phyloP scores from a whole-genome alignment of 805 yeast genomes.

The Yarrowia deformans region DNA sequence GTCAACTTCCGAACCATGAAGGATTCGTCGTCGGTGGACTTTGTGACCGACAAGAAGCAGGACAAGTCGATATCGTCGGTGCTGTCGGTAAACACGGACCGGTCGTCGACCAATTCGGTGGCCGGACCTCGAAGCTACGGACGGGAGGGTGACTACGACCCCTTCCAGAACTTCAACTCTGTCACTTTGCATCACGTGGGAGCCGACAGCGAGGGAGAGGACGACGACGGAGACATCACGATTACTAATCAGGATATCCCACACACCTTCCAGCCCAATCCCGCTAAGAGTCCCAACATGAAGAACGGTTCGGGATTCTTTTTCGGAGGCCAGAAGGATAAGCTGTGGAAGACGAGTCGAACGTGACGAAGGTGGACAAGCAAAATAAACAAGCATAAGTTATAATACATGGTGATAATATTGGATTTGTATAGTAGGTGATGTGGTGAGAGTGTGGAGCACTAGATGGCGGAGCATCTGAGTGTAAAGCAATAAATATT shows the following conservation, averaged over 20 bases:
- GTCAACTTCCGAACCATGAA: conserved; percentile 45
- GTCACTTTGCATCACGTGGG: conserved; percentile 83
- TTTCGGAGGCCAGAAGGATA: conserved; percentile 28
- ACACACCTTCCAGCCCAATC: conserved; percentile 36
- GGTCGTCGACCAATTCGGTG: conserved; percentile 36
- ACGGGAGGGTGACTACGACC: conserved; percentile 57
- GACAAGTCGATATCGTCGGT: conserved; percentile 32
- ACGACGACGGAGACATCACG: conserved; percentile 50
- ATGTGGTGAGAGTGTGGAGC: not conserved
- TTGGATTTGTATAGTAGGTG: not conserved
- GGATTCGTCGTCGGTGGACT: conserved; percentile 49
- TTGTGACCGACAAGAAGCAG: conserved; percentile 44
- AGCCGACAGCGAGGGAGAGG: conserved; percentile 56
- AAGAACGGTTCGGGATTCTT: conserved; percentile 35
- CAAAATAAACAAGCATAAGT: conserved; percentile 28
- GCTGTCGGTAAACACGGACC: conserved; percentile 39
- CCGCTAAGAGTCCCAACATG: conserved; percentile 42
- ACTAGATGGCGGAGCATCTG: no score
- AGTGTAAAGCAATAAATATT: not conserved
- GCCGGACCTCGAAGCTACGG: conserved; percentile 46
- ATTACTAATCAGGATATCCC: conserved; percentile 27
- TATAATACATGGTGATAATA: conserved; percentile 22
- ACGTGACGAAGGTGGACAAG: not conserved
- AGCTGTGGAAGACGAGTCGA: conserved; percentile 35
- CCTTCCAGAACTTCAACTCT: conserved; percentile 84